Evolutionary conservation across 192 early-diverging fungal species (phyloP).

Genomic region (Obelidium mucronatum): DNA sequence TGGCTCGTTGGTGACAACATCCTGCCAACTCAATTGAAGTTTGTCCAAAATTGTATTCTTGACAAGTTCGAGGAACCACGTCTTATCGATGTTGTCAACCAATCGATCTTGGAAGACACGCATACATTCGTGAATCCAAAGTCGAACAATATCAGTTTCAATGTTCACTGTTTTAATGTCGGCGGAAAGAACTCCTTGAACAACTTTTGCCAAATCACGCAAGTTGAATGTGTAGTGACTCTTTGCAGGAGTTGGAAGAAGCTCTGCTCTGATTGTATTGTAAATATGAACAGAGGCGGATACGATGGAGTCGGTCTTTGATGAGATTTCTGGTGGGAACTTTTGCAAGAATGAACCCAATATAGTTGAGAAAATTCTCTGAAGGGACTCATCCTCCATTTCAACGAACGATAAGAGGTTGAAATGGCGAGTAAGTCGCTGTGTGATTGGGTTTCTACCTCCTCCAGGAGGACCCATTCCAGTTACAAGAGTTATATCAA

Average conservation of each 20-base stretch:
- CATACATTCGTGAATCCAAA: conserved; percentile 67
- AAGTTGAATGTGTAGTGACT: conserved; percentile 73
- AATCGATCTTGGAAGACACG: conserved; percentile 68
- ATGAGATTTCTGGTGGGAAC: conserved; percentile 60
- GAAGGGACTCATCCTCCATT: conserved; percentile 63
- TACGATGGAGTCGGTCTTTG: conserved; percentile 55
- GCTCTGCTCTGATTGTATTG: conserved; percentile 61
- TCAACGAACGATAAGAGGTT: conserved; percentile 65
- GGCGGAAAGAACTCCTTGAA: conserved; percentile 62
- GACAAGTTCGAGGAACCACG: conserved; percentile 61
- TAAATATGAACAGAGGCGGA: conserved; percentile 62
- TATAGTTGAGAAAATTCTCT: conserved; percentile 64
- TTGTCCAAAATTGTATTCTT: conserved; percentile 52
- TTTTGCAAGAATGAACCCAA: conserved; percentile 58
- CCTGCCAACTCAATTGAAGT: conserved; percentile 53
- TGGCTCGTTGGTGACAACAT: conserved; percentile 62
- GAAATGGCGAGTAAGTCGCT: conserved; percentile 62
- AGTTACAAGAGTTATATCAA: conserved; percentile 62
- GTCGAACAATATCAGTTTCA: conserved; percentile 60
- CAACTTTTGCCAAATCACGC: conserved; percentile 66
- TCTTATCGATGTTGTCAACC: conserved; percentile 65
- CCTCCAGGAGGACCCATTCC: conserved; percentile 73
- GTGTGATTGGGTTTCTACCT: conserved; percentile 65
- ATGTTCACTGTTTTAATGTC: conserved; percentile 55
- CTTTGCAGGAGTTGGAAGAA: conserved; percentile 68